Base-by-base conservation (phyloP, 768 basidiomycete genomes). In the Exsudoporus frostii region DNA sequence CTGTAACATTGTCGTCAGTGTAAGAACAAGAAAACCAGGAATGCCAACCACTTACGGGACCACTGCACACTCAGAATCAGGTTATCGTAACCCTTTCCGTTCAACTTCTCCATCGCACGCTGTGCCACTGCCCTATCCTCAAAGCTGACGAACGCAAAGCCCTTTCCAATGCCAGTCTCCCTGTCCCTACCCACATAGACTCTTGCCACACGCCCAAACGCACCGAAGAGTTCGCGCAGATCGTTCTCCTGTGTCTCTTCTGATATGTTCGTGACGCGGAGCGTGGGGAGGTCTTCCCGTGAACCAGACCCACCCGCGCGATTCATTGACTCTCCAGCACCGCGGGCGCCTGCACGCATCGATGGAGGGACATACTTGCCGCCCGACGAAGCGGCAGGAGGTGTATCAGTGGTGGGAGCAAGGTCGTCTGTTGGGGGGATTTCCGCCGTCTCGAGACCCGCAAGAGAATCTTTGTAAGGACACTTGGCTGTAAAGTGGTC, bases 401-500 rank as follows among this genome's bases (percentile, higher is more conserved):
- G 55, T 2, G 66, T 50, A 19, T 73, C 68, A 5, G 73, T 58
- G 13, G 75, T 65, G 17, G 74, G 20, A 71, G 68, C 3, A 76
- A 71, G 30, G 59, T 73, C 72, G 29, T 60, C 73, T 38, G 70
- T 9, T 10, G 75, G 58, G 5, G 77, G 73, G 0, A 73, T 62
- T 1, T 82, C 79, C 5, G 74, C 73, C 13, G 76, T 85, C 29
- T 80, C 90, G 44, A 93, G 76, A 4, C 83, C 88, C 10, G 85
- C 86, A 14, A 99, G 81, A 9, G 90, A 88, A 63, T 98, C 94
- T 74, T 94, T 97, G 81, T 94, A 95, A 7, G 97, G 97, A 80
- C 97, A 98, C 71, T 95, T 94, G 57, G 94, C 90, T 14, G 97
- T 99, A 73, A 95, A 98, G 75, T 98, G 97, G 58, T 89, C 90